These are phyloP conservation scores for Trichophyton verrucosum DNA, from an alignment of 2,329 filamentous ascomycete genomes.

Conservation along the genomic window DNA sequence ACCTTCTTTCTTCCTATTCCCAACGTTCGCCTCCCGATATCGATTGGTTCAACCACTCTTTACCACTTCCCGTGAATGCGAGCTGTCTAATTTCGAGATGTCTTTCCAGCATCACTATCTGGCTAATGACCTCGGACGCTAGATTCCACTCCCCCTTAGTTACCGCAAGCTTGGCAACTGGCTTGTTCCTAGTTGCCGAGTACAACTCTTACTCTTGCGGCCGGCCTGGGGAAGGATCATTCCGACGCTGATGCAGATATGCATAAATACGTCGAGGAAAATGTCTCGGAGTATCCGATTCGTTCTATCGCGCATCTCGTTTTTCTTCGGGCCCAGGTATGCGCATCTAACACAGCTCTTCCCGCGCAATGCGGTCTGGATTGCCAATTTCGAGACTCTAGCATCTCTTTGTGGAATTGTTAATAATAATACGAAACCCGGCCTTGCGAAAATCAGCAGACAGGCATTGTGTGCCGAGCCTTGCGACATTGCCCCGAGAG, in stretches of 20 bases:
- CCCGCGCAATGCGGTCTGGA: slow-evolving; percentile 1
- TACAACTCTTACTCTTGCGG: background rate
- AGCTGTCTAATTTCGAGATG: background rate
- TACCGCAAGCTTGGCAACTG: background rate
- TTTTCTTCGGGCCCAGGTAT: background rate
- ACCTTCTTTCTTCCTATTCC: background rate
- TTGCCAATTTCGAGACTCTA: background rate
- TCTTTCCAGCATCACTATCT: background rate
- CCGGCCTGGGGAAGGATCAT: slow-evolving; percentile 2
- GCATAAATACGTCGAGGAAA: slow-evolving; percentile 2
- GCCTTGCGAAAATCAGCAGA: background rate
- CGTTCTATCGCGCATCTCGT: slow-evolving; percentile 2
- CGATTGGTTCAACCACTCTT: background rate
- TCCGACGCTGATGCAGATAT: slow-evolving; percentile 1
- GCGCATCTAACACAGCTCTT: background rate
- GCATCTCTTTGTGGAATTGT: slow-evolving; percentile 3
- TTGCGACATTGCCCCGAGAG: slow-evolving; percentile 3
- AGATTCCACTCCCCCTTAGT: background rate
- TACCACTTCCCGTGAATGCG: background rate
- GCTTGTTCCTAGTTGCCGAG: background rate
- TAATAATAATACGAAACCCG: background rate
- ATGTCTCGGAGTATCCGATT: slow-evolving; percentile 1
- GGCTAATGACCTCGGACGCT: background rate
- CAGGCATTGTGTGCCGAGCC: slow-evolving; percentile 3
- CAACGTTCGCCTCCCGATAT: background rate